Evolutionary conservation across 1,284 basidiomycete species (phyloP), one percentile per base, ranked within the genome.

Genomic region (Rhodotorula sp.): DNA sequence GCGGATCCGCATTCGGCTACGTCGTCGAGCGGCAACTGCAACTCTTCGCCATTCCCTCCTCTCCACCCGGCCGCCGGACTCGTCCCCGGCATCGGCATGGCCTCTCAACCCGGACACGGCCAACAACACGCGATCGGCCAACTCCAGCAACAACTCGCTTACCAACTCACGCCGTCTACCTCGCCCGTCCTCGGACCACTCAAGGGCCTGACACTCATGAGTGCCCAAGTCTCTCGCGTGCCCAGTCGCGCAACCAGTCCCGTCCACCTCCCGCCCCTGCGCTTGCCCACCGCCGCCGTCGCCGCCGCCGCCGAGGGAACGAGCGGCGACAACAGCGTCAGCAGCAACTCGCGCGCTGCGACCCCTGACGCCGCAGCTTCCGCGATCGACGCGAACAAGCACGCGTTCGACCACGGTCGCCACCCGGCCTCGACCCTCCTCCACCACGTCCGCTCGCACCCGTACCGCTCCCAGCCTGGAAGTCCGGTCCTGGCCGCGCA

Each of bases 151-250:
- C 69, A 70, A 37, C 72, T 82, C 24, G 77, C 73, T 30, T 80
- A 80, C 67, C 68, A 72, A 26, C 52, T 70, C 51, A 79, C 81
- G 16, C 79, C 80, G 3, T 80, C 80, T n/a, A 89, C 89, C 0
- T 89, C 87, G 72, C 92, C 92, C 0, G 92, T 93, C 80, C 84
- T 94, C 26, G 90, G 89, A 0, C 89, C 91, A 7, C 83, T 95
- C 78, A 86, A 88, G 65, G 76, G 76, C 18, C 56, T 77, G 58
- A 72, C 70, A 18, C 65, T 77, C 34, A 68, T 72, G 64, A 67
- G 64, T 46, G 71, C 73, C 2, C 61, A 64, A n/a, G 69, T 30
- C 1, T 64, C 60, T 11, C 68, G 71, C 1, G 71, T 69, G 4
- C 64, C 67, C 10, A 62, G 57, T 15, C 65, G 73, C 44, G 67